These are phyloP conservation scores for Stemphylium lycopersici DNA, from an alignment of 2,329 filamentous ascomycete genomes.

Conservation along the genomic window DNA sequence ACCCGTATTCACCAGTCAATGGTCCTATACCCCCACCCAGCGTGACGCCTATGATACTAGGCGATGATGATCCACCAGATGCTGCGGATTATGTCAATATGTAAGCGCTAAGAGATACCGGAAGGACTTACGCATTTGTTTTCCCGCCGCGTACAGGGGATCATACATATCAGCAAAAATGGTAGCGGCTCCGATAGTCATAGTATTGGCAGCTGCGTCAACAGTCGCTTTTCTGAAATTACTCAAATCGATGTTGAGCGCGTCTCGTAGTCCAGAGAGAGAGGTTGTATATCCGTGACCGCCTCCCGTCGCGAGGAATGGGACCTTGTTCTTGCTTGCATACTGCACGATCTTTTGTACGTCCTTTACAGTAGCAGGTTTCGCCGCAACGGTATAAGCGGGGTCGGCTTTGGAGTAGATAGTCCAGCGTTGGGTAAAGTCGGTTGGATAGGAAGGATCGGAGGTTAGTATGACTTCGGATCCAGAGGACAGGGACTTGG, in stretches of 20 bases:
- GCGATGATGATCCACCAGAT: neutral
- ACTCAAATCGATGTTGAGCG: neutral
- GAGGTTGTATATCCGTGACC: neutral
- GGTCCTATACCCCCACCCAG: constrained; percentile 63
- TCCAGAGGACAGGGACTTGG: neutral
- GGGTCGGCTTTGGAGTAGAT: neutral
- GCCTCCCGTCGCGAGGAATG: constrained; percentile 1
- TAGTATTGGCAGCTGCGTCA: neutral
- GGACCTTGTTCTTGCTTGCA: neutral
- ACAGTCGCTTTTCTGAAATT: neutral
- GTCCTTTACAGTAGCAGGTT: neutral
- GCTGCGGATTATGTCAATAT: neutral
- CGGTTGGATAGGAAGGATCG: neutral
- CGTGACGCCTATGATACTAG: constrained; percentile 62
- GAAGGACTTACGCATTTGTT: neutral
- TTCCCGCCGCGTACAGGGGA: constrained; percentile 1
- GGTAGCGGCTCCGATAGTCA: neutral
- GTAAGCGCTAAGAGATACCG: neutral
- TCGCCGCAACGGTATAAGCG: neutral
- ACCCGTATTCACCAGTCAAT: constrained; percentile 54
- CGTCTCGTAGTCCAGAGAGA: neutral
- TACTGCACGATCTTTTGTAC: constrained; percentile 3
- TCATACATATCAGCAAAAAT: neutral
- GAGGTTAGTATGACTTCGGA: neutral
- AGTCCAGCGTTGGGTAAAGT: constrained; percentile 4